Conservation (phyloP, 768 basidiomycete species). For the Boletus reticulatus region DNA sequence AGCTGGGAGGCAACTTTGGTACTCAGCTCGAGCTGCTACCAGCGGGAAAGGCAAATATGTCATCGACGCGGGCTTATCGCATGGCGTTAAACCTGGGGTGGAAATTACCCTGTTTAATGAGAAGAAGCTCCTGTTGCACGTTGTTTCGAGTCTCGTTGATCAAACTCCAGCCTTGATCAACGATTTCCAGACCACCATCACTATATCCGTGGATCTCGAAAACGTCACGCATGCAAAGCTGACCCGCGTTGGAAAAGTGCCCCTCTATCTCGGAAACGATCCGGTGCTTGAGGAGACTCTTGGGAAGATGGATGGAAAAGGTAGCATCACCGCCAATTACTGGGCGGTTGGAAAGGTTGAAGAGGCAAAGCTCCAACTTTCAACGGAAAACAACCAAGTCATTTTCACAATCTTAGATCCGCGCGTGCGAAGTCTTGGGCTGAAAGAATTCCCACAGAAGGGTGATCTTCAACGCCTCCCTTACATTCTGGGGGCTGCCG, state of each 20-base stretch:
- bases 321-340: neutral
- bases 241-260: neutral
- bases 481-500: conserved; percentile 10
- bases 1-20: conserved; percentile 5
- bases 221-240: conserved; percentile 1
- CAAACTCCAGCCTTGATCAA: conserved; percentile 1
- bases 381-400: neutral
- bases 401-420: conserved; percentile 3
- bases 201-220: neutral
- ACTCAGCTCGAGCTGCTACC: neutral
- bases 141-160: conserved; percentile 1
- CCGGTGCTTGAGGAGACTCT: neutral
- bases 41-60: conserved; percentile 4
- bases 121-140: neutral
- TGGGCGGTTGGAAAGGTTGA: neutral
- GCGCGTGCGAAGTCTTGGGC: neutral
- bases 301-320: neutral
- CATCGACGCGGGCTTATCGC: conserved; percentile 23
- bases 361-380: conserved; percentile 1
- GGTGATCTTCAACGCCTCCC: neutral
- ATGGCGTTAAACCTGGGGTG: conserved; percentile 22
- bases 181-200: conserved; percentile 12
- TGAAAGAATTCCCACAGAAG: neutral
- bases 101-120: conserved; percentile 21
- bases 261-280: neutral